Evolutionary conservation across 495 filamentous ascomycete species (phyloP), one percentile per base, ranked within the genome.

Genomic region (Aspergillus ostianus): DNA sequence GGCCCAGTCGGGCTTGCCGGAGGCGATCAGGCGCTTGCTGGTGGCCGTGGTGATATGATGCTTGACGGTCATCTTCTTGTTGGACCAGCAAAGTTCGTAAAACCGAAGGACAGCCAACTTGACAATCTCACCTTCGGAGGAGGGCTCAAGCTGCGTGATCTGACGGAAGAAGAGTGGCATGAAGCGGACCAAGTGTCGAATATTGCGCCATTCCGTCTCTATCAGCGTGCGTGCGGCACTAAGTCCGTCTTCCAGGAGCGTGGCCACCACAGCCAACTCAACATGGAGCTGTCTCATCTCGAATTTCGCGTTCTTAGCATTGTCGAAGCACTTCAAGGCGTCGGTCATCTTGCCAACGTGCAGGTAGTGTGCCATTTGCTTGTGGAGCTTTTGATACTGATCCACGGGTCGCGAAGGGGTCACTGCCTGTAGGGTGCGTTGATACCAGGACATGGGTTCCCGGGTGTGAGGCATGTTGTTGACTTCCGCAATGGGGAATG

Each of bases 161-260:
- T 72, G 71, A 12, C 72, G 71, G 61, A 80, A 79, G 57, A 80
- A 78, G 0, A 69, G 57, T 0, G 77, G 77, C 45, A 69, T 61
- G 29, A 70, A 67, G 5, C 54, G 56, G 15, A 67, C 60, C 27
- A 59, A 57, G 19, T 59, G 59, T 18, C 63, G 65, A 26, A 67
- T 64, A 26, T 51, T 56, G 29, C 62, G 58, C 67, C 71, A 75
- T 21, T 75, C 66, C 6, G 59, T 61, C 12, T 72, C 68, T 59
- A 80, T 70, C 8, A 76, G 54, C 1, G 58, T 55, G 9, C 67
- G 70, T 6, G 75, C 72, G 5, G 69, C 63, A 18, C 9, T 49
- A 47, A 80, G 46, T 7, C 72, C 74, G n/a, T 68, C 45, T n/a
- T 67, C 62, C 3, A 79, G 61, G n/a, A 80, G 57, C 6, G 67